Evolutionary conservation across 148 eudicot genomes (phyloP), one percentile per base, ranked within the genome.

Genomic region (Nyssa sinensis): DNA sequence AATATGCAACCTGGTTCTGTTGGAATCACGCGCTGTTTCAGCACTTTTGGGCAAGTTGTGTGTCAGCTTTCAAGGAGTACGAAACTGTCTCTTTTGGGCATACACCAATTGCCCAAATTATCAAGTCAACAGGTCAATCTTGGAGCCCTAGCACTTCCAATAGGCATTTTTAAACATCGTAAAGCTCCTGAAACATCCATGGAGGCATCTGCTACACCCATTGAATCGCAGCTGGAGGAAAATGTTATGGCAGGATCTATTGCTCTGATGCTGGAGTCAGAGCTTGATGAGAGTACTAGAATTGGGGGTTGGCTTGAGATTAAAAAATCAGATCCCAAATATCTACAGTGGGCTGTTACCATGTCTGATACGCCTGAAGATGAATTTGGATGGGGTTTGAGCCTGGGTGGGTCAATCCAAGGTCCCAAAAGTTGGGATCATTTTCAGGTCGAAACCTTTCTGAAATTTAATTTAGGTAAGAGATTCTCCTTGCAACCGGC

Each of bases 321-420:
- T 82, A 76, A 78, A 80, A 86, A 70, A 49, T 77, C 80, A 8
- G 75, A 81, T 69, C 88, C 88, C 11, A 80, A 83, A 57, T 47
- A 73, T 74, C 69, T 88, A 30, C 85, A 90, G 55, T 95, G 98
- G 98, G 88, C 96, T 35, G 80, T 89, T 72, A 75, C 91, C 66
- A 79, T 92, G 83, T 79, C 84, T 51, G 96, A 92, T 82, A 76
- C 82, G 12, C 97, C 96, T 8, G 96, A 89, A 74, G 91, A 92
- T 41, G 97, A 89, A 64, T 72, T 92, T 62, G 98, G 98, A 21
- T 95, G 98, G 97, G 98, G 98, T 70, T 78, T 92, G 73, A 88
- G 86, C 69, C 67, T 95, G 74, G 92, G 91, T 14, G 98, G 98
- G 27, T 74, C 64, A 70, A 64, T 78, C 34, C 82, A 82, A 69